These are phyloP conservation scores for Plasmodium sp. DNA, from an alignment of 169 alveolate genomes.

Conservation along the genomic window DNA sequence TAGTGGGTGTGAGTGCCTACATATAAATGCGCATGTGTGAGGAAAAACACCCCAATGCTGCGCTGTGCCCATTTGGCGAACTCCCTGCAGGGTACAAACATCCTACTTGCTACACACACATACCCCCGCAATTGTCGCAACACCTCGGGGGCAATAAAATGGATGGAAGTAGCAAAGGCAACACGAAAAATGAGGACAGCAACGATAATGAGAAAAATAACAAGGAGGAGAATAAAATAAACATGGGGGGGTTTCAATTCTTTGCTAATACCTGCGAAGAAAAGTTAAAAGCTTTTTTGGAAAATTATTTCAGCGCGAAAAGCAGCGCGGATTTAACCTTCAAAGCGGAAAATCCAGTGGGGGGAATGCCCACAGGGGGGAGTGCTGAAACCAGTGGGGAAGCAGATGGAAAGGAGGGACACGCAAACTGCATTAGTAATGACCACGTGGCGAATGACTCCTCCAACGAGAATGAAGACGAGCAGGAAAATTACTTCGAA, in stretches of 20 bases:
- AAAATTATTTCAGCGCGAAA: constrained; percentile 40
- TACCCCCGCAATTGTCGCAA: background rate
- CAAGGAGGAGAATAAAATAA: constrained; percentile 41
- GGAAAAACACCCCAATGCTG: background rate
- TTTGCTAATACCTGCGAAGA: constrained; percentile 68
- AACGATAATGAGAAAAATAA: constrained; percentile 43
- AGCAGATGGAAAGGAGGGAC: background rate
- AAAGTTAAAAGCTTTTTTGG: constrained; percentile 35
- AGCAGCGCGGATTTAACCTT: constrained; percentile 1
- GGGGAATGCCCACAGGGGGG: background rate
- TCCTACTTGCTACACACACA: background rate
- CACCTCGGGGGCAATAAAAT: background rate
- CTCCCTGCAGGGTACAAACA: background rate
- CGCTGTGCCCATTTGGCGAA: background rate
- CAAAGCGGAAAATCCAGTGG: constrained; percentile 15
- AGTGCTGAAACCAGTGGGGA: background rate
- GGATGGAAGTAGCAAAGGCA: constrained; percentile 25
- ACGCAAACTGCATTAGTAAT: background rate
- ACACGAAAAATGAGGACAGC: constrained; percentile 1
- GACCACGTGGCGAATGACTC: constrained; percentile 12
- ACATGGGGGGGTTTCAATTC: constrained; percentile 57
- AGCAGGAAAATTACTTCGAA: constrained; percentile 9
- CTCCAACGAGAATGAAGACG: constrained; percentile 39
- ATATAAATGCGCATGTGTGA: background rate
- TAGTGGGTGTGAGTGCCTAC: background rate